Percentiles rank a stretch among this genome's conserved stretches.
Evolutionary conservation across 805 yeast species (phyloP).

Genomic region (Yarrowia sp.): DNA sequence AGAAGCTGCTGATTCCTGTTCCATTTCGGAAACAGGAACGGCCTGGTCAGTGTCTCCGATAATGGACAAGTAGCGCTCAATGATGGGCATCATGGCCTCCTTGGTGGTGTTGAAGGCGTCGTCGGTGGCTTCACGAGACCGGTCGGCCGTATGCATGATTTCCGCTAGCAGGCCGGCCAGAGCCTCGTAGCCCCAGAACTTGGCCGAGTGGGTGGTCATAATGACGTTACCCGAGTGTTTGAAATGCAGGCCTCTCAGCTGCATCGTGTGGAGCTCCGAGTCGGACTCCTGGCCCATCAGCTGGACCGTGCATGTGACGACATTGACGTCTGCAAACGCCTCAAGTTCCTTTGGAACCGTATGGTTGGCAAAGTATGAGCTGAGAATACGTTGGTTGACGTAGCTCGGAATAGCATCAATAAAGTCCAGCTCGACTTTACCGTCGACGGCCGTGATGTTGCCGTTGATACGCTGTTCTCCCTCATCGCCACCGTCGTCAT

Average conservation of each 20-base stretch:
- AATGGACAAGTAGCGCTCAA: slow-evolving; percentile 39
- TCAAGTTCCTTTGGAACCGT: slow-evolving; percentile 31
- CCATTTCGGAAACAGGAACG: slow-evolving; percentile 65
- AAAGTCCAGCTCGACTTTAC: slow-evolving; percentile 41
- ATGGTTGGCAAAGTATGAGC: slow-evolving; percentile 16
- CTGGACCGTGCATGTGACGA: slow-evolving; percentile 36
- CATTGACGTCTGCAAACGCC: slow-evolving; percentile 39
- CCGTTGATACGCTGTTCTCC: slow-evolving; percentile 16
- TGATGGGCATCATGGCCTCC: slow-evolving; percentile 57
- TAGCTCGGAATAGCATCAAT: slow-evolving; percentile 41
- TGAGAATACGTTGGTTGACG: slow-evolving; percentile 13
- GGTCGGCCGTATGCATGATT: slow-evolving; percentile 52
- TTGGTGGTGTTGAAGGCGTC: slow-evolving; percentile 62
- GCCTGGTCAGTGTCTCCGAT: slow-evolving; percentile 59
- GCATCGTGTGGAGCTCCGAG: slow-evolving; percentile 42
- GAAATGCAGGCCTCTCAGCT: slow-evolving; percentile 50
- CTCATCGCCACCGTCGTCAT: slow-evolving; percentile 30
- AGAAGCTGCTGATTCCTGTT: slow-evolving; percentile 55
- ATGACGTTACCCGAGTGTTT: slow-evolving; percentile 49
- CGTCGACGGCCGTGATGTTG: slow-evolving; percentile 18
- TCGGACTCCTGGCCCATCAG: slow-evolving; percentile 43
- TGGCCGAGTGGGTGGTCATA: slow-evolving; percentile 47
- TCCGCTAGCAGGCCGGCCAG: slow-evolving; percentile 56
- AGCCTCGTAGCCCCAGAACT: slow-evolving; percentile 48
- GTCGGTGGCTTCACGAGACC: background rate